Evolutionary conservation across 2,329 filamentous ascomycete species (phyloP).

Genomic region (Pseudopithomyces maydicus): DNA sequence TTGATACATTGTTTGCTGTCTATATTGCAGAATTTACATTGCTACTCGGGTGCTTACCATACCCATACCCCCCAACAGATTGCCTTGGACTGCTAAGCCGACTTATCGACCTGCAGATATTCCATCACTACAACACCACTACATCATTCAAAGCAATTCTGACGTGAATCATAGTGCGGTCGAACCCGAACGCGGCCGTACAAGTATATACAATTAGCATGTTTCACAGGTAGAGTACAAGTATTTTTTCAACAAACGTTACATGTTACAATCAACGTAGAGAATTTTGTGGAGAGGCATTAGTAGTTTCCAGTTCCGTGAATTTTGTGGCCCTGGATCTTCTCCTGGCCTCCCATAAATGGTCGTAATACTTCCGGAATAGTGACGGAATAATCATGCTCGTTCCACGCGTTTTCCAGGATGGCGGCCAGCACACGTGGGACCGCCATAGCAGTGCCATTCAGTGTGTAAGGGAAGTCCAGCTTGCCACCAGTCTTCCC

Average conservation of each 20-base stretch:
- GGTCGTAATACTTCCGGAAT: slow-evolving; percentile 80
- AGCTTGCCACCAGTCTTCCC: slow-evolving; percentile 55
- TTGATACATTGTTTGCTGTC: no score
- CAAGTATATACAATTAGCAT: slow-evolving; percentile 1
- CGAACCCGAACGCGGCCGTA: no score
- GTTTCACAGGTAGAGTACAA: slow-evolving; percentile 7
- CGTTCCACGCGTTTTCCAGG: slow-evolving; percentile 89
- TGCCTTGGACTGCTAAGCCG: not conserved
- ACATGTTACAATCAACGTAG: not conserved
- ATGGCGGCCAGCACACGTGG: slow-evolving; percentile 88
- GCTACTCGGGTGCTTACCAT: no score
- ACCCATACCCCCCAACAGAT: not conserved
- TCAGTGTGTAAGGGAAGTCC: slow-evolving; percentile 85
- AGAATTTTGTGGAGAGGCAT: not conserved
- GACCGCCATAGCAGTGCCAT: slow-evolving; percentile 91
- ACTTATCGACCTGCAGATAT: not conserved
- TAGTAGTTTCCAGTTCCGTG: slow-evolving; percentile 20
- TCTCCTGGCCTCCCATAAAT: slow-evolving; percentile 72
- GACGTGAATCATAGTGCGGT: no score
- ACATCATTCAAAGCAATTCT: no score
- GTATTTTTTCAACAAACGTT: not conserved
- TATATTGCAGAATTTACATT: no score
- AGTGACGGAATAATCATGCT: slow-evolving; percentile 66
- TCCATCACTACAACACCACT: not conserved
- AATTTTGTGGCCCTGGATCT: slow-evolving; percentile 32